Conservation (phyloP, 164 flowering plant genomes). For the Vitis rotundifolia region DNA sequence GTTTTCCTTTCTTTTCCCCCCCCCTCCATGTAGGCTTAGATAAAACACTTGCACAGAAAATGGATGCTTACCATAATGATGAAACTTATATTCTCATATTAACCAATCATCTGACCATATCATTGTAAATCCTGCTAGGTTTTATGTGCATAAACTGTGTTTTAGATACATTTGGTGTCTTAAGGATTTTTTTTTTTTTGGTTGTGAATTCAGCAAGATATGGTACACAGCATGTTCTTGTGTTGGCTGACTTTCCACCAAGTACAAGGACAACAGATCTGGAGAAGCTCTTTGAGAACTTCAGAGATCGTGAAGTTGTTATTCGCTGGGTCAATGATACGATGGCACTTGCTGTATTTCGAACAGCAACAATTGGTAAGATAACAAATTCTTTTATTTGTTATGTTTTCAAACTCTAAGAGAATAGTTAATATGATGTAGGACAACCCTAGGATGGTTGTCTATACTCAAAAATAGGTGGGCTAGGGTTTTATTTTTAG, state of each 20-base stretch:
- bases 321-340: conserved; percentile 97
- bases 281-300: conserved; percentile 71
- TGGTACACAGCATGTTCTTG: conserved; percentile 90
- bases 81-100: not conserved
- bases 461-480: too few species aligned
- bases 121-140: not conserved
- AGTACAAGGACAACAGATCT: conserved; percentile 73
- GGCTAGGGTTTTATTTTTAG: too few species aligned
- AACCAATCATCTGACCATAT: not conserved
- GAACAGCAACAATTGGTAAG: conserved; percentile 73
- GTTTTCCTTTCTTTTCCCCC: not conserved
- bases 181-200: conserved; percentile 1
- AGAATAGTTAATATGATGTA: too few species aligned
- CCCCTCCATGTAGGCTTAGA: too few species aligned
- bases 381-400: not conserved
- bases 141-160: not conserved
- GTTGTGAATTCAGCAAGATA: conserved; percentile 51
- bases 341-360: conserved; percentile 83
- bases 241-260: conserved; percentile 77
- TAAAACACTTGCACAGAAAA: not conserved
- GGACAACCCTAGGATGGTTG: too few species aligned
- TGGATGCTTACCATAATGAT: not conserved
- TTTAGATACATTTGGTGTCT: not conserved
- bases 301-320: conserved; percentile 57
- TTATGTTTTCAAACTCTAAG: too few species aligned